A percentile compares a stretch with the other conserved stretches of the same genome.
Conservation (phyloP, 345 rosid species). For the Laguncularia racemosa region DNA sequence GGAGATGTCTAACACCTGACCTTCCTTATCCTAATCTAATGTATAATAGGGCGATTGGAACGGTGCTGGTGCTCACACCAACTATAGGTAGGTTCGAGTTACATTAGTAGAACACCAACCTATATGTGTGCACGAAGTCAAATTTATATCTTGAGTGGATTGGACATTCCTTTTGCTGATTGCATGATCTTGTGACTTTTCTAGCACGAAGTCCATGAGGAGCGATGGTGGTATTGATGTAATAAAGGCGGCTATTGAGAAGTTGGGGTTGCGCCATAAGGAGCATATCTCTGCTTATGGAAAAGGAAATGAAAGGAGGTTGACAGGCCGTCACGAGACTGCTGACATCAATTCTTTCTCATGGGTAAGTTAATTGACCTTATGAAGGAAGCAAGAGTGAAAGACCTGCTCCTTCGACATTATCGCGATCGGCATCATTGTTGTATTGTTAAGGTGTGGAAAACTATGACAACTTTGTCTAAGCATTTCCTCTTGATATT, state of each 20-base stretch:
- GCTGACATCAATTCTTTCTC: constrained; percentile 70
- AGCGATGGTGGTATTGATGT: constrained; percentile 52
- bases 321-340: constrained; percentile 80
- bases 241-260: constrained; percentile 71
- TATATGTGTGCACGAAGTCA: too few relatives aligned
- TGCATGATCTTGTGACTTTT: neutral
- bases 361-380: constrained; percentile 38
- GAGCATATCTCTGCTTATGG: constrained; percentile 80
- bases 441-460: neutral
- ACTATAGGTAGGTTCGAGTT: constrained; percentile 43
- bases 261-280: constrained; percentile 60
- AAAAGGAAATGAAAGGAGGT: constrained; percentile 67
- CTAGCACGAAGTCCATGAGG: constrained; percentile 88
- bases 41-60: constrained; percentile 73
- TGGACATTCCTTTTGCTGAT: neutral
- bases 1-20: neutral
- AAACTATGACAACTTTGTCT: neutral
- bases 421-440: neutral
- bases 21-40: neutral
- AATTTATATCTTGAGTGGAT: neutral
- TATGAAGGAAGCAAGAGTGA: neutral
- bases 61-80: constrained; percentile 95
- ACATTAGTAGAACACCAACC: too few relatives aligned
- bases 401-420: neutral
- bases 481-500: too few relatives aligned